Base-by-base conservation (phyloP, 2,329 filamentous ascomycete species). In the Colletotrichum coccodes region DNA sequence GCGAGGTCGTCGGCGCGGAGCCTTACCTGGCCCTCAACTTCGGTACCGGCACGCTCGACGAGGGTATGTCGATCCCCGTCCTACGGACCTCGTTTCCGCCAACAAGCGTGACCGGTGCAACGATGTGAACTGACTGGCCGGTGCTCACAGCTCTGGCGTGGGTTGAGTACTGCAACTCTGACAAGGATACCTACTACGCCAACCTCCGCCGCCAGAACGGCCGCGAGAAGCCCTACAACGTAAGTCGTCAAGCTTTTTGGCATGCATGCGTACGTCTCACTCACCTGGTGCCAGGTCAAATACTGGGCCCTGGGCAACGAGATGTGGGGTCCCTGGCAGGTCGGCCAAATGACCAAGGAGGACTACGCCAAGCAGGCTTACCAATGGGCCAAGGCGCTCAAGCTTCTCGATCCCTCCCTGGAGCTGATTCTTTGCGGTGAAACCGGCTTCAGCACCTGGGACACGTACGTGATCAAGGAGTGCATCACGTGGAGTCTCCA, bases 271-370 rank as follows among this genome's bases (percentile, higher is more conserved):
- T 28, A 28, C 49, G 69, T 42, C 26, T 7, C 14, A 21, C 61
- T 66, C 23, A 65, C 12, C 30, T n/a, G 1, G 30, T n/a, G 7
- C 7, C 60, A 79, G 78, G 84, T 95, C 74, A 94, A 93, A 80
- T 95, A 95, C 84, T 96, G 93, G 93, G 92, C 92, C 2, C 87
- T 96, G 30, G 93, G 93, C 11, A 96, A 96, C 79, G 90, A 92
- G 77, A 84, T 86, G 78, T 92, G 87, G 86, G 90, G 90, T 5
- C 86, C 88, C 21, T 91, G 85, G 85, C 90, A 92, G 78, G 87
- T 92, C 67, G 89, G 85, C 72, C 88, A 92, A 79, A 87, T 89
- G 85, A 91, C 89, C 71, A 89, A 91, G 77, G 89, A 91, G 74
- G 89, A 88, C 79, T 93, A 92, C 76, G 89, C 90, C 49, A 88